Conservation (phyloP, 345 rosid genomes). For the Populus davidiana region DNA sequence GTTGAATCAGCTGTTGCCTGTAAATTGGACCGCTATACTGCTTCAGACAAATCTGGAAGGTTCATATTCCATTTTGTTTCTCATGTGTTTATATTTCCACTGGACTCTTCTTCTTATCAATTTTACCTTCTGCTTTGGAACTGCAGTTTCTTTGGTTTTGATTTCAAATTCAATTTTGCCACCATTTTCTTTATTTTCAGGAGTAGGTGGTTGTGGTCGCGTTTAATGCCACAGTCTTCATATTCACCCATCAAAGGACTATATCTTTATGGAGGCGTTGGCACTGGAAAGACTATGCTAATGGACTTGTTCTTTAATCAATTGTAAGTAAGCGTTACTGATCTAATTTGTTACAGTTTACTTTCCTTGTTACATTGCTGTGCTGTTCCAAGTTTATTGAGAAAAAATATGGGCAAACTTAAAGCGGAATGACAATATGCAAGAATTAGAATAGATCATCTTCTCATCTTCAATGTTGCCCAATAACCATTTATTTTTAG, state of each 20-base stretch:
- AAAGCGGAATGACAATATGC: not conserved
- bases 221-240: slow-evolving; percentile 71
- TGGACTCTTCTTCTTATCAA: not conserved
- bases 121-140: not conserved
- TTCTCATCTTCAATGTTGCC: slow-evolving; percentile 5
- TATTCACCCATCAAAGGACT: slow-evolving; percentile 84
- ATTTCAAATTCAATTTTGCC: not conserved
- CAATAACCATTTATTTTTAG: not conserved
- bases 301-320: slow-evolving; percentile 91
- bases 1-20: slow-evolving; percentile 78
- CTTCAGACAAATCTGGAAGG: slow-evolving; percentile 80
- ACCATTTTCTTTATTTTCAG: slow-evolving; percentile 36
- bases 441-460: not conserved
- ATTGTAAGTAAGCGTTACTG: slow-evolving; percentile 49
- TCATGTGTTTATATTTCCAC: not conserved
- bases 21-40: slow-evolving; percentile 80
- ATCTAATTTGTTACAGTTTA: not conserved
- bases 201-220: slow-evolving; percentile 96
- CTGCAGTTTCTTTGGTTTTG: not conserved
- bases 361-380: not conserved
- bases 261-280: slow-evolving; percentile 94
- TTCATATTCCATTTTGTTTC: slow-evolving; percentile 16
- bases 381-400: not conserved
- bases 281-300: slow-evolving; percentile 98
- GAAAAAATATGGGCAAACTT: not conserved